A percentile compares a stretch with the other conserved stretches of the same genome.
Evolutionary conservation across 768 basidiomycete species (phyloP).

Genomic region (Auricularia auricula-judae): DNA sequence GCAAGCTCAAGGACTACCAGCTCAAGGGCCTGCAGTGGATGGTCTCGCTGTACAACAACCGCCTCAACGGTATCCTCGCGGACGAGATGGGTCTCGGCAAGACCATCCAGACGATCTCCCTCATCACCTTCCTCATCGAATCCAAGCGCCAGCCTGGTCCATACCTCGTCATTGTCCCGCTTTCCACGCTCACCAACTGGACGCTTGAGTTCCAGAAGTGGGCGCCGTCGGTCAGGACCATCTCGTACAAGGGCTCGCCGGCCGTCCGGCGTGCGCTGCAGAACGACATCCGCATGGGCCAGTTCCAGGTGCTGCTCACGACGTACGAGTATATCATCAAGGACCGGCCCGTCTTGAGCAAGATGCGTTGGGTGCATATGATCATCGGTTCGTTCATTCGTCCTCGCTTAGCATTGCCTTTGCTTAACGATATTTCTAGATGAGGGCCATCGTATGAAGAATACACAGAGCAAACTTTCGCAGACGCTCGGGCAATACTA

Average conservation of each 20-base stretch:
- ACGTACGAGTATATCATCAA: constrained; percentile 98
- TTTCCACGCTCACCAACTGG: constrained; percentile 97
- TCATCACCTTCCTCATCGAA: constrained; percentile 92
- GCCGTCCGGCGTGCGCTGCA: constrained; percentile 69
- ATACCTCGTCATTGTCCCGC: constrained; percentile 89
- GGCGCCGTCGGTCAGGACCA: constrained; percentile 70
- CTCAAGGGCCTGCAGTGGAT: constrained; percentile 95
- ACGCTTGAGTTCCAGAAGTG: constrained; percentile 94
- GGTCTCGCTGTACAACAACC: constrained; percentile 96
- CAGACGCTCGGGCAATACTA: constrained; percentile 89
- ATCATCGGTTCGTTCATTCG: constrained; percentile 59
- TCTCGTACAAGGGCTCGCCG: constrained; percentile 91
- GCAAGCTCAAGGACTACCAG: constrained; percentile 90
- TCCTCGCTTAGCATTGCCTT: neutral
- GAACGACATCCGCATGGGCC: constrained; percentile 59
- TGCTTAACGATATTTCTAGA: constrained; percentile 33
- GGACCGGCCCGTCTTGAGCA: constrained; percentile 80
- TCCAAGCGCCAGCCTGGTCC: constrained; percentile 83
- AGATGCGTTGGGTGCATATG: constrained; percentile 95
- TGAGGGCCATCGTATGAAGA: constrained; percentile 98
- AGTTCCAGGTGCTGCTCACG: constrained; percentile 88
- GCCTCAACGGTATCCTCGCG: constrained; percentile 86
- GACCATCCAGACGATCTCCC: constrained; percentile 89
- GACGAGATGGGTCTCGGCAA: constrained; percentile 98
- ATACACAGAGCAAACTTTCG: constrained; percentile 78